phyloP scores from a whole-genome alignment of 2,329 filamentous ascomycete species.

The Arthroderma sp. region DNA sequence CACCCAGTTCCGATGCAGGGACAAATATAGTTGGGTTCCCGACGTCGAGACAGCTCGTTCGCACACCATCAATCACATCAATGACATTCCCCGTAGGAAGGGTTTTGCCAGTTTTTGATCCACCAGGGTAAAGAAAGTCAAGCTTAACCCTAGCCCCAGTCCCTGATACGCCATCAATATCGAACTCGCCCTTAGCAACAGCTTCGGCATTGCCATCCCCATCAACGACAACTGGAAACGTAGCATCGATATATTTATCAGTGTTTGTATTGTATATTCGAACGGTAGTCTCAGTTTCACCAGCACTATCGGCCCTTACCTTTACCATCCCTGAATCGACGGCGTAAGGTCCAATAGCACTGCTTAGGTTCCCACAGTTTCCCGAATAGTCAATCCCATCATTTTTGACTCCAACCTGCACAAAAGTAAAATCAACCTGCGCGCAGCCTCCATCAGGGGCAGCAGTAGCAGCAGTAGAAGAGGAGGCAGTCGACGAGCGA shows the following conservation, averaged over 20 bases:
- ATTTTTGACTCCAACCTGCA: conserved; percentile 52
- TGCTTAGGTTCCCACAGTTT: conserved; percentile 65
- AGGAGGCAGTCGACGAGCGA: conserved; percentile 27
- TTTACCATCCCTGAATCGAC: conserved; percentile 41
- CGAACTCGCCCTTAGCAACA: conserved; percentile 40
- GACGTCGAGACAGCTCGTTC: conserved; percentile 48
- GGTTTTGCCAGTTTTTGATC: conserved; percentile 49
- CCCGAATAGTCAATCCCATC: conserved; percentile 50
- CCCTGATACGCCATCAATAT: conserved; percentile 52
- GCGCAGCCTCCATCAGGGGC: conserved; percentile 21
- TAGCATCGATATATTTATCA: conserved; percentile 46
- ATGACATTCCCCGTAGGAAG: conserved; percentile 46
- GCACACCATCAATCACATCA: conserved; percentile 39
- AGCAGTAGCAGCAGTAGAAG: conserved; percentile 24
- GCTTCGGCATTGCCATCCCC: conserved; percentile 30
- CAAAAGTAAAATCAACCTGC: conserved; percentile 60
- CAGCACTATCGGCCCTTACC: conserved; percentile 14
- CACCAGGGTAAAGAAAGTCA: conserved; percentile 49
- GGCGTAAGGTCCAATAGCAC: conserved; percentile 53
- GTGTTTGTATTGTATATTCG: conserved; percentile 62
- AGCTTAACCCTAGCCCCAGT: conserved; percentile 44
- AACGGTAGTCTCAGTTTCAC: conserved; percentile 27
- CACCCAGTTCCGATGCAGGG: conserved; percentile 38
- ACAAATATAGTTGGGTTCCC: conserved; percentile 54
- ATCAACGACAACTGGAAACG: conserved; percentile 35